A percentile compares a stretch with the other conserved stretches of the same genome.
phyloP scores from a whole-genome alignment of 139 green algal genomes.

The Picochlorum sp. region DNA sequence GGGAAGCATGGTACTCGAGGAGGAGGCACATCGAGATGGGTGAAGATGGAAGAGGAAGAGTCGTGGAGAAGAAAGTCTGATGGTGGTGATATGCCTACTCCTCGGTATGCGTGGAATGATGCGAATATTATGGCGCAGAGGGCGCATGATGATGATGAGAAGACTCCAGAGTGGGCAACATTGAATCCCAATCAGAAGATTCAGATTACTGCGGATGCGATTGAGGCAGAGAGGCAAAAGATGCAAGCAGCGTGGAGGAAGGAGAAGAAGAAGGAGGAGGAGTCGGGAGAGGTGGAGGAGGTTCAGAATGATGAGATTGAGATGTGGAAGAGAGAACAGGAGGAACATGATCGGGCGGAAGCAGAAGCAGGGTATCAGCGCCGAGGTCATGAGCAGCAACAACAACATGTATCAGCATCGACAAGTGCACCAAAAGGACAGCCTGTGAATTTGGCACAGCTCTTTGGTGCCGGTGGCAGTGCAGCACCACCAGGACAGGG shows the following conservation, averaged over 20 bases:
- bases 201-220: slow-evolving; percentile 25
- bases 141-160: neutral
- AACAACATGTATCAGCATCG: neutral
- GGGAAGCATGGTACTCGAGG: neutral
- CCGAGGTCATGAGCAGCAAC: neutral
- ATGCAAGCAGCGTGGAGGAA: slow-evolving; percentile 34
- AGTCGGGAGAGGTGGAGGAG: neutral
- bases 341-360: slow-evolving; percentile 1
- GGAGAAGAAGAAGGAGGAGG: neutral
- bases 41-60: slow-evolving; percentile 1
- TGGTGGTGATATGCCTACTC: neutral
- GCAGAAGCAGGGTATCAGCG: slow-evolving; percentile 3
- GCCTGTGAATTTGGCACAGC: slow-evolving; percentile 13
- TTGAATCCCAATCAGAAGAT: neutral
- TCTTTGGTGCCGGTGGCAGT: slow-evolving; percentile 11
- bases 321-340: slow-evolving; percentile 17
- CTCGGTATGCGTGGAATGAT: neutral
- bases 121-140: neutral
- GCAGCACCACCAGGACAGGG: neutral
- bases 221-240: slow-evolving; percentile 31
- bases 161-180: slow-evolving; percentile 22
- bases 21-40: neutral
- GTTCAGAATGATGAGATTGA: slow-evolving; percentile 17
- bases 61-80: neutral
- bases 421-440: slow-evolving; percentile 6